Evolutionary conservation across 129 eudicot species (phyloP).

Genomic region (Oenanthe sinensis): DNA sequence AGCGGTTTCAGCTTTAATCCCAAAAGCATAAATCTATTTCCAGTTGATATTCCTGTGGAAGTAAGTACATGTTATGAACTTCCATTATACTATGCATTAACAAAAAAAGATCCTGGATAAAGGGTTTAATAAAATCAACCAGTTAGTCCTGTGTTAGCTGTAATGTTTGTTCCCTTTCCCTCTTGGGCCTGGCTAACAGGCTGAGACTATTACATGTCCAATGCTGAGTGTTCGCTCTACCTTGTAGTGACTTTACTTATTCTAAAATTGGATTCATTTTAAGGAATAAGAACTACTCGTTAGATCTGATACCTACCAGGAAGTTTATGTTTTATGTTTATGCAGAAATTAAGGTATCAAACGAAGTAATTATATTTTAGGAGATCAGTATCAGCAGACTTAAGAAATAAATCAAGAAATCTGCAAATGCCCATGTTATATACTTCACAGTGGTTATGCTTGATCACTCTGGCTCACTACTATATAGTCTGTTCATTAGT

Average conservation of each 20-base stretch:
- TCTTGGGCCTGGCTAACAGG: not conserved
- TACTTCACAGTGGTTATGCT: not conserved
- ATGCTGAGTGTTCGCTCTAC: not conserved
- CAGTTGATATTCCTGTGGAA: constrained; percentile 53
- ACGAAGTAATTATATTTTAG: not conserved
- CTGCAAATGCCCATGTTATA: not conserved
- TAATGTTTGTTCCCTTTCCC: not conserved
- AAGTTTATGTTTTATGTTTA: not conserved
- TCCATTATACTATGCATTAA: not conserved
- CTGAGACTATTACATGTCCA: not conserved
- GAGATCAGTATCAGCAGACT: not conserved
- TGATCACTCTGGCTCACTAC: not conserved
- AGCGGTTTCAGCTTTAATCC: constrained; percentile 60
- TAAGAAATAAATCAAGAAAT: not conserved
- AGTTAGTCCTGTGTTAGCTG: not conserved
- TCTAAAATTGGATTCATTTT: not conserved
- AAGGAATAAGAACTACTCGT: not conserved
- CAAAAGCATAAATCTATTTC: constrained; percentile 69
- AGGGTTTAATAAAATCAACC: not conserved
- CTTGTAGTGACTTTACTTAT: not conserved
- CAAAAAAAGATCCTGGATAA: not conserved
- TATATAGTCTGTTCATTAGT: not conserved
- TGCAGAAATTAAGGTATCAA: not conserved
- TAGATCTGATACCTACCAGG: not conserved
- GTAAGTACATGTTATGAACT: constrained; percentile 27